Conservation (phyloP, 2,329 filamentous ascomycete genomes). For the Fusarium guadeloupense region DNA sequence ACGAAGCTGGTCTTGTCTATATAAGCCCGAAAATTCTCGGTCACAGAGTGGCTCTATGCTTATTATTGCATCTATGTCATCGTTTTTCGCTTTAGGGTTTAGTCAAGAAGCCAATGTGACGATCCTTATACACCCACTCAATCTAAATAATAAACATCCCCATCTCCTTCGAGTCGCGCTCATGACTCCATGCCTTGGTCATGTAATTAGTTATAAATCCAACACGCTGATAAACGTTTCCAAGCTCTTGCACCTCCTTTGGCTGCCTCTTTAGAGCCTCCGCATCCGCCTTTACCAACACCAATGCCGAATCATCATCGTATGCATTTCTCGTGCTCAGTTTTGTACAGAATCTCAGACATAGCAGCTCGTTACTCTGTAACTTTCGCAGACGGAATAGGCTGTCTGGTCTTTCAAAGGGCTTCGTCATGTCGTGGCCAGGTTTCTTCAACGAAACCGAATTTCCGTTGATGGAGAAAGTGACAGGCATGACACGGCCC, state of each 20-base stretch:
- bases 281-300: conserved; percentile 19
- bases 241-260: conserved; percentile 17
- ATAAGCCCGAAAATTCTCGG: background rate
- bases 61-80: background rate
- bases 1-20: background rate
- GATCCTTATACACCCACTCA: background rate
- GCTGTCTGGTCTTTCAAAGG: conserved; percentile 28
- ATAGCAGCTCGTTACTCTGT: conserved; percentile 7
- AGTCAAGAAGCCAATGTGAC: no score
- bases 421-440: background rate
- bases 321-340: conserved; percentile 9
- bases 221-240: conserved; percentile 29
- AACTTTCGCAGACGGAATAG: conserved; percentile 16
- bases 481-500: conserved; percentile 18
- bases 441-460: conserved; percentile 16
- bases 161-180: conserved; percentile 16
- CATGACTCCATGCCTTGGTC: conserved; percentile 24
- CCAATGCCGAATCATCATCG: conserved; percentile 33
- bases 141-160: conserved; percentile 29
- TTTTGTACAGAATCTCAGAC: conserved; percentile 21
- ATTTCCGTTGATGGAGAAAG: background rate
- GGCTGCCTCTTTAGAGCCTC: conserved; percentile 18
- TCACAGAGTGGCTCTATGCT: background rate
- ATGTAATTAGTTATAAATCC: conserved; percentile 30
- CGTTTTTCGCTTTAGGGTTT: background rate